Percentiles rank a stretch among this genome's conserved stretches.
These are phyloP conservation scores for Dipodascopsis tothii DNA, from an alignment of 805 yeast genomes.

Conservation along the genomic window DNA sequence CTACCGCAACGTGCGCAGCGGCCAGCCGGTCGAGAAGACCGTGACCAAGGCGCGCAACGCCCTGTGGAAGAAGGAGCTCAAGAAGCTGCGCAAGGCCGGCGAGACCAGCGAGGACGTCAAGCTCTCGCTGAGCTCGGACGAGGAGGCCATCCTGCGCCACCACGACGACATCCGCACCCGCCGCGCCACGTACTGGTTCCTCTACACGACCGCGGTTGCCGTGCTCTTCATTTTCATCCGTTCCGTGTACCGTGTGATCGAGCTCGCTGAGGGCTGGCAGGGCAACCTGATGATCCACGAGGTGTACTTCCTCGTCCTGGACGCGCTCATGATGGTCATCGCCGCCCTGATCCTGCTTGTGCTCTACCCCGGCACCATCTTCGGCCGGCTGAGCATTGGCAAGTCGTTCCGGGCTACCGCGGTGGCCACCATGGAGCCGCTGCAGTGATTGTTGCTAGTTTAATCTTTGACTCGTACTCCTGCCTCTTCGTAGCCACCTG, in stretches of 20 bases:
- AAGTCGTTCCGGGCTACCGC: not conserved
- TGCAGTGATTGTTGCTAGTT: too few species aligned
- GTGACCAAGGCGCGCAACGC: not conserved
- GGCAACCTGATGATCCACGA: conserved; percentile 55
- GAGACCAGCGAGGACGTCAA: not conserved
- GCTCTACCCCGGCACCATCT: conserved; percentile 11
- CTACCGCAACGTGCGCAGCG: conserved; percentile 35
- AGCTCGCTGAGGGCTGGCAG: conserved; percentile 55
- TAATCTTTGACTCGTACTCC: too few species aligned
- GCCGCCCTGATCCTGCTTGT: conserved; percentile 26
- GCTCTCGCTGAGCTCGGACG: not conserved
- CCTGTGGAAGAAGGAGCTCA: not conserved
- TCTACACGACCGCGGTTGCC: conserved; percentile 3
- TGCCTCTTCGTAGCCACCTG: too few species aligned
- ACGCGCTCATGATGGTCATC: conserved; percentile 47
- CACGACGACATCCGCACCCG: not conserved
- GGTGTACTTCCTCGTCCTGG: conserved; percentile 46
- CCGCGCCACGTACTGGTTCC: not conserved
- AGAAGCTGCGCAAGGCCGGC: not conserved
- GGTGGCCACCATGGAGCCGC: not conserved
- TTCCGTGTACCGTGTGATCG: conserved; percentile 62
- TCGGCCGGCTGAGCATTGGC: conserved; percentile 8
- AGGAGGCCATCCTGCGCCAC: not conserved
- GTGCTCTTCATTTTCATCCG: conserved; percentile 48
- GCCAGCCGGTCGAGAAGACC: not conserved